These are phyloP conservation scores for Dactylellina parvicollis DNA, from an alignment of 2,329 filamentous ascomycete genomes.

Conservation along the genomic window DNA sequence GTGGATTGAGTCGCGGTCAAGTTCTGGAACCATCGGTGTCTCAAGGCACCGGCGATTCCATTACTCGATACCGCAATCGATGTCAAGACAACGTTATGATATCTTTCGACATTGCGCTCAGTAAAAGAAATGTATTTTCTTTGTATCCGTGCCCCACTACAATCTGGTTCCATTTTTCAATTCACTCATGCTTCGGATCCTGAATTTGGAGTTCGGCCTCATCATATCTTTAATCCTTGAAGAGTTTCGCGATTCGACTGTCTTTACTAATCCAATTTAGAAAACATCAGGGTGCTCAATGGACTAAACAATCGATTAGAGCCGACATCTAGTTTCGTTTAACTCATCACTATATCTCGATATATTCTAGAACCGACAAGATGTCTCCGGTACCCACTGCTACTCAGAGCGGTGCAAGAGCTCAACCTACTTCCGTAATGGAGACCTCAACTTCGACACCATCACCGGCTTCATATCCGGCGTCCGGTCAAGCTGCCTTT, in stretches of 20 bases:
- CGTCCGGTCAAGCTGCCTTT: not conserved
- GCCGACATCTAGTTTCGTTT: no score
- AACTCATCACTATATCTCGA: not conserved
- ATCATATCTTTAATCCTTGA: no score
- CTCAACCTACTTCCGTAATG: conserved; percentile 8
- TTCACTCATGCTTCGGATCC: no score
- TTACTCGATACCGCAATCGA: not conserved
- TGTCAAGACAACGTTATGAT: not conserved
- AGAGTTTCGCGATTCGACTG: no score
- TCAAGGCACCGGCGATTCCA: not conserved
- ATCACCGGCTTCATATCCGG: not conserved
- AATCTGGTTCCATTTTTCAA: no score
- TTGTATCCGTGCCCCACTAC: no score
- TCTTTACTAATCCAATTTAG: no score
- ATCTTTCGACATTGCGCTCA: not conserved
- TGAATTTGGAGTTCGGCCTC: no score
- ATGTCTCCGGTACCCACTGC: conserved; percentile 28
- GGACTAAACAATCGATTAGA: no score
- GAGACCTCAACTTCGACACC: conserved; percentile 1
- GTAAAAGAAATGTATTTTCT: no score
- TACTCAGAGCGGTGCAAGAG: conserved; percentile 7
- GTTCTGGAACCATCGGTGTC: not conserved
- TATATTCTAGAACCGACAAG: not conserved
- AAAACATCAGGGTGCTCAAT: no score
- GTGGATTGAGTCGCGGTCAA: not conserved